Base-by-base conservation (phyloP, 306 rosid species). In the Rosa rugosa region DNA sequence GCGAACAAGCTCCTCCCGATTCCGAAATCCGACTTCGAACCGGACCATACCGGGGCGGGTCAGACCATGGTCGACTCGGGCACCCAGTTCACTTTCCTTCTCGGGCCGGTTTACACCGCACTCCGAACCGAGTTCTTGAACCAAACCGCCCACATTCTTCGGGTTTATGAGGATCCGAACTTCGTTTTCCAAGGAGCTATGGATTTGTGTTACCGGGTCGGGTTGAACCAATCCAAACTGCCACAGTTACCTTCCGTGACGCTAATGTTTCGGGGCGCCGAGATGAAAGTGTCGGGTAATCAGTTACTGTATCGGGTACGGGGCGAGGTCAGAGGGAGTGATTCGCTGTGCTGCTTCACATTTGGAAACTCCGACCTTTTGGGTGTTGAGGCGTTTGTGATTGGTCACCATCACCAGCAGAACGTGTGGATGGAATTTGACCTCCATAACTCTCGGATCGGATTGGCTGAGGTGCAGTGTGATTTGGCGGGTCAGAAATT, bases 1-100 rank as follows among this genome's bases (percentile, higher is more conserved):
- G 80, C 90, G 9, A 78, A 75, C 8, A 85, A 85, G 31, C 73
- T 85, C 16, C 82, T 94, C 0, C 86, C 81, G 7, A 78, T 94
- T 38, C 85, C 95, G 0, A 56, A 59, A 40, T 77, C 81, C 0
- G 65, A 76, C 0, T 87, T 90, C 22, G 80, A 53, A 74, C 98
- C 97, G 8, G 98, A 94, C 72, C 97, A 91, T 22, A 90, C 97
- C 36, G 98, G 98, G 1, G 91, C 97, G 50, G 97, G 98, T 11
- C 98, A 94, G 57, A 91, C 98, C 12, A 94, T 91, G 92, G 85
- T 94, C 18, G 98, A 94, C 71, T 89, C 96, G 38, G 98, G 98
- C 0, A 91, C 98, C 13, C 98, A 94, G 47, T 94, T 94, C 71
- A 89, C 98, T 0, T 94, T 90, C 79, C 83, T 94, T n/a, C 89